A percentile compares a stretch with the other conserved stretches of the same genome.
These are phyloP conservation scores for Aspergillus texensis DNA, from an alignment of 2,329 filamentous ascomycete species.

Conservation along the genomic window DNA sequence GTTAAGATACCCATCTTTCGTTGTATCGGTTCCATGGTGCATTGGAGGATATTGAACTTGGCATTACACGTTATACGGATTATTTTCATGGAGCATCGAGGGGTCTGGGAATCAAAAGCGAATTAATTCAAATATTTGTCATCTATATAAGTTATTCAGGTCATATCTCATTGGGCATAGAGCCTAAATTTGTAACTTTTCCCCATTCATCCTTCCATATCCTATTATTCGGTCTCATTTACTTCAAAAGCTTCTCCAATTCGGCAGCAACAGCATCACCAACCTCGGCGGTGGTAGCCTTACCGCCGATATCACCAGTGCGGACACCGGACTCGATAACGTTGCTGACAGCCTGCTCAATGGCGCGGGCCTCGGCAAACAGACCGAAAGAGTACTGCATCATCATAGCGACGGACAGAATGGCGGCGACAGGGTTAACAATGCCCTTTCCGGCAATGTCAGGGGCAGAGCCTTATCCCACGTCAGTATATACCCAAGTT, in stretches of 20 bases:
- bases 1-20: conserved; percentile 14
- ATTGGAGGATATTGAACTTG: neutral
- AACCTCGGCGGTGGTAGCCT: conserved; percentile 71
- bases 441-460: conserved; percentile 91
- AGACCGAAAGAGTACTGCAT: conserved; percentile 87
- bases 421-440: conserved; percentile 89
- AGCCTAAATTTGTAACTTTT: neutral
- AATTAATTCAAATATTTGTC: conserved; percentile 1
- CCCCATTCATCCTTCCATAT: conserved; percentile 3
- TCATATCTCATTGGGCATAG: conserved; percentile 10
- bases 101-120: neutral
- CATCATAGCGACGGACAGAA: conserved; percentile 94
- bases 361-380: conserved; percentile 72
- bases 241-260: conserved; percentile 68
- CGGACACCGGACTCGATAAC: conserved; percentile 77
- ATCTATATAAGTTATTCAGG: conserved; percentile 4
- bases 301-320: conserved; percentile 85
- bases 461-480: conserved; percentile 73
- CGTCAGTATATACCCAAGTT: conserved; percentile 6
- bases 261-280: conserved; percentile 80
- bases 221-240: conserved; percentile 15
- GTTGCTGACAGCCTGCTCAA: conserved; percentile 79
- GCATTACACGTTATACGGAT: neutral
- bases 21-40: conserved; percentile 4
- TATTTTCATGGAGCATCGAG: neutral